A percentile compares a stretch with the other conserved stretches of the same genome.
Evolutionary conservation across 371 early-diverging fungal species (phyloP).

Genomic region (Syncephalastrum contaminatum): DNA sequence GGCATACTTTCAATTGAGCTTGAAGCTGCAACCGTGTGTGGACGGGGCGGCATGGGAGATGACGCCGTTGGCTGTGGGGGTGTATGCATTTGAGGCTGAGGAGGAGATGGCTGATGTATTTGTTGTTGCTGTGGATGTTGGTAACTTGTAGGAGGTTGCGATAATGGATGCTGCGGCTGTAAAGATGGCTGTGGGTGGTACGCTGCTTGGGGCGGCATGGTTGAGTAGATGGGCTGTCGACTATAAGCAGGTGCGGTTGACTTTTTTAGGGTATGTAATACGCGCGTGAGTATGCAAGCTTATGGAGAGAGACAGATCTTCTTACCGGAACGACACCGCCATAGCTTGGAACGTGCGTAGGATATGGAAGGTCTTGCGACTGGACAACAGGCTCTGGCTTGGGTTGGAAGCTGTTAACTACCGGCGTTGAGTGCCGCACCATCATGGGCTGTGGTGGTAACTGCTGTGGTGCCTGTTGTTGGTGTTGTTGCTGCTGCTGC

Average conservation of each 20-base stretch:
- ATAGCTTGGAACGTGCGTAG: too few species aligned
- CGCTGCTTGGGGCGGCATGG: conserved; percentile 4
- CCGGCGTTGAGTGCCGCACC: conserved; percentile 6
- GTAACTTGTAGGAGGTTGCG: neutral
- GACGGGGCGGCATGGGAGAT: neutral
- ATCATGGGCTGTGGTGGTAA: conserved; percentile 10
- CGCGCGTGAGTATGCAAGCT: neutral
- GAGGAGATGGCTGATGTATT: neutral
- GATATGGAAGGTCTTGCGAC: too few species aligned
- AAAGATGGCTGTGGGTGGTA: conserved; percentile 2
- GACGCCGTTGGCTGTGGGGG: neutral
- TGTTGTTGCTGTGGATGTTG: neutral
- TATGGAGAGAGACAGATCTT: too few species aligned
- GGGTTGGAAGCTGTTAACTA: too few species aligned
- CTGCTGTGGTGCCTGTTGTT: conserved; percentile 10
- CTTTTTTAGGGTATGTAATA: neutral
- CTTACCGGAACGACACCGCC: too few species aligned
- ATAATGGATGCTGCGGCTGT: conserved; percentile 10
- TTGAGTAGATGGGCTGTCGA: neutral
- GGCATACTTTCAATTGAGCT: neutral
- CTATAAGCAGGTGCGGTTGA: neutral
- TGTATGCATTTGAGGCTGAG: neutral
- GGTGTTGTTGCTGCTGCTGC: conserved; percentile 10
- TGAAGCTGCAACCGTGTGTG: neutral
- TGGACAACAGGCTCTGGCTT: too few species aligned